These are phyloP conservation scores for Myxozyma neglecta DNA, from an alignment of 805 yeast genomes.

Conservation along the genomic window DNA sequence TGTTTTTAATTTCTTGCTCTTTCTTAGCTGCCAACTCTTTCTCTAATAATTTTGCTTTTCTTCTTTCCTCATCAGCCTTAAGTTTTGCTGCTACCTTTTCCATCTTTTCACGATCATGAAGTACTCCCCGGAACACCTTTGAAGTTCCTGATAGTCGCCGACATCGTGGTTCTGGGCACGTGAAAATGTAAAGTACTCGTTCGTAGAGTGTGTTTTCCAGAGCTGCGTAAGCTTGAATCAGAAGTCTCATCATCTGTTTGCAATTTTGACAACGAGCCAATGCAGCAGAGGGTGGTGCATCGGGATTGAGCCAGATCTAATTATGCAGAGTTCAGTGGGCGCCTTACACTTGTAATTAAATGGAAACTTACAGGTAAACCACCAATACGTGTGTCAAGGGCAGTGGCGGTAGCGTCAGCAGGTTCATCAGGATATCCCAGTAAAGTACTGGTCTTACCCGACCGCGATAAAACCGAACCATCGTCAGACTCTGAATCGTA, in stretches of 20 bases:
- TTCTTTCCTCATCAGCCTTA: conserved; percentile 45
- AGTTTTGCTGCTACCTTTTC: conserved; percentile 11
- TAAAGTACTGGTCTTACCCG: conserved; percentile 37
- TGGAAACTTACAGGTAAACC: conserved; percentile 54
- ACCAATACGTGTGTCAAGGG: conserved; percentile 73
- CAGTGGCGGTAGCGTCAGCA: conserved; percentile 30
- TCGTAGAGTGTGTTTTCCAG: conserved; percentile 71
- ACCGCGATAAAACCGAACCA: conserved; percentile 5
- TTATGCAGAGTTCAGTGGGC: neutral
- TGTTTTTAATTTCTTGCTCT: conserved; percentile 28
- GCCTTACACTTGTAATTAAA: neutral
- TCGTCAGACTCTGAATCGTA: conserved; percentile 30
- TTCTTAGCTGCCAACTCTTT: conserved; percentile 44
- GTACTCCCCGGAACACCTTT: conserved; percentile 74
- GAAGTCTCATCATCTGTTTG: conserved; percentile 57
- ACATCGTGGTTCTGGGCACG: conserved; percentile 66
- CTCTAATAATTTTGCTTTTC: conserved; percentile 46
- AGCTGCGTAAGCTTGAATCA: conserved; percentile 81
- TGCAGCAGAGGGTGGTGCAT: conserved; percentile 54
- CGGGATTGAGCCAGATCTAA: conserved; percentile 60
- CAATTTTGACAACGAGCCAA: conserved; percentile 68
- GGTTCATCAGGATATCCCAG: conserved; percentile 41
- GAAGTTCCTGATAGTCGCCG: conserved; percentile 68
- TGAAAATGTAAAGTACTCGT: conserved; percentile 76
- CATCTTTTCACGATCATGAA: conserved; percentile 56